Base-by-base conservation (phyloP, 169 alveolate genomes). In the Plasmodium blacklocki region DNA sequence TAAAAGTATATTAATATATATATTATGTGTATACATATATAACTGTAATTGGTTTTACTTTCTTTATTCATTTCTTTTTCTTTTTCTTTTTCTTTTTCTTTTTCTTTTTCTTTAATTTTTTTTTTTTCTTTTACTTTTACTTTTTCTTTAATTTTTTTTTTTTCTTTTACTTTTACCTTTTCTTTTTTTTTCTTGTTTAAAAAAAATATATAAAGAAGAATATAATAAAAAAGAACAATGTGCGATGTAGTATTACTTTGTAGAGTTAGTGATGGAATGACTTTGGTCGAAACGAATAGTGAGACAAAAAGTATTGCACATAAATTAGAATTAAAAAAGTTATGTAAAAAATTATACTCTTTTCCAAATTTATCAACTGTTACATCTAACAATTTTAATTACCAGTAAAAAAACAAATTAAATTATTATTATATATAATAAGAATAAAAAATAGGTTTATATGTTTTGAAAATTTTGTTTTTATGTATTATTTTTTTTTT, bases 261-360 rank as follows among this genome's bases (percentile, higher is more conserved):
- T 88, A 89, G 96, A 21, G 93, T 94, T 18, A 76, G 91, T 64
- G 96, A 94, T 68, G 96, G 95, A 29, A 76, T 94, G 68, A 94
- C 95, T 21, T 87, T 94, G 58, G 96, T 94, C 49, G 96, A 93
- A 70, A 68, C 88, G 71, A 86, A 72, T 73, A 86, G 92, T 67
- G 92, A 86, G 66, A 59, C 86, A 32, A 86, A 73, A 86, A 86
- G 63, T 39, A 47, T 71, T 11, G 50, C 92, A 19, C 86, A 86
- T 58, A 86, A 86, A 72, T 47, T 86, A n/a, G 92, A 70, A 47
- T 86, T 86, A 64, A 86, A 86, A 71, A 86, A 86, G 21, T 72
- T 86, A 50, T 86, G 92, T 50, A 86, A 86, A 67, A 86, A 66
- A 63, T 67, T 86, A 43, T 50, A 70, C 21, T 18, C 88, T 32